These are phyloP conservation scores for Starmerella apis DNA, from an alignment of 805 yeast genomes.

Conservation along the genomic window DNA sequence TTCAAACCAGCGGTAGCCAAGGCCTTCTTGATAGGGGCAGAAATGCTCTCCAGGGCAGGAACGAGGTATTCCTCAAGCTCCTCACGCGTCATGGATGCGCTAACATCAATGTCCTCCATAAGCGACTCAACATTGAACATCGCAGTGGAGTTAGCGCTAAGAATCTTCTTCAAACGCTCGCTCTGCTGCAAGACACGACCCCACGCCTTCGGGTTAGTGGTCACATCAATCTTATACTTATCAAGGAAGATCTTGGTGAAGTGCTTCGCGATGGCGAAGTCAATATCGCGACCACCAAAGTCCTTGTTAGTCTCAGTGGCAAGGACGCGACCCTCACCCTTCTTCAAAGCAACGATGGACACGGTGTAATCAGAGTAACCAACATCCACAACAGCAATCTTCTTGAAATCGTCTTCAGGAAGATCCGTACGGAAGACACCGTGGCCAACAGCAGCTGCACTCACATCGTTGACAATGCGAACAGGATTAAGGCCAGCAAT, in stretches of 20 bases:
- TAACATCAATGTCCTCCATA: conserved; percentile 93
- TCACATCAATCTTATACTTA: conserved; percentile 88
- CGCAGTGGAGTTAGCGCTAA: conserved; percentile 90
- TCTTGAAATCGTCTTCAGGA: conserved; percentile 87
- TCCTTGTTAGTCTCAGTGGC: conserved; percentile 90
- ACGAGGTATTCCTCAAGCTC: conserved; percentile 81
- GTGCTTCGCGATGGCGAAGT: conserved; percentile 85
- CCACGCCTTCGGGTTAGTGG: conserved; percentile 87
- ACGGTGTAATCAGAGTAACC: conserved; percentile 95
- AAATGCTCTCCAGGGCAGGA: conserved; percentile 69
- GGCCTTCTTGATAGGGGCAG: conserved; percentile 71
- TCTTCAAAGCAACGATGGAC: conserved; percentile 79
- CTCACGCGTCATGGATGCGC: conserved; percentile 78
- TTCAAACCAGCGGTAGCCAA: conserved; percentile 66
- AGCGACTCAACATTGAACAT: conserved; percentile 93
- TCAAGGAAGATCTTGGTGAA: conserved; percentile 85
- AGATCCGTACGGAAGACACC: conserved; percentile 94
- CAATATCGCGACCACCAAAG: conserved; percentile 98
- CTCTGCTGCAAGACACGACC: conserved; percentile 84
- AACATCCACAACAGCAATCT: conserved; percentile 87
- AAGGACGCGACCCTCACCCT: conserved; percentile 87
- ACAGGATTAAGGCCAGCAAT: conserved; percentile 98
- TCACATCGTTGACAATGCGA: conserved; percentile 91
- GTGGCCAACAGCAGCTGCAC: conserved; percentile 98
- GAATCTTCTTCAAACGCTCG: conserved; percentile 88